These are phyloP conservation scores for Gossypium turneri DNA, from an alignment of 345 rosid species.

Conservation along the genomic window DNA sequence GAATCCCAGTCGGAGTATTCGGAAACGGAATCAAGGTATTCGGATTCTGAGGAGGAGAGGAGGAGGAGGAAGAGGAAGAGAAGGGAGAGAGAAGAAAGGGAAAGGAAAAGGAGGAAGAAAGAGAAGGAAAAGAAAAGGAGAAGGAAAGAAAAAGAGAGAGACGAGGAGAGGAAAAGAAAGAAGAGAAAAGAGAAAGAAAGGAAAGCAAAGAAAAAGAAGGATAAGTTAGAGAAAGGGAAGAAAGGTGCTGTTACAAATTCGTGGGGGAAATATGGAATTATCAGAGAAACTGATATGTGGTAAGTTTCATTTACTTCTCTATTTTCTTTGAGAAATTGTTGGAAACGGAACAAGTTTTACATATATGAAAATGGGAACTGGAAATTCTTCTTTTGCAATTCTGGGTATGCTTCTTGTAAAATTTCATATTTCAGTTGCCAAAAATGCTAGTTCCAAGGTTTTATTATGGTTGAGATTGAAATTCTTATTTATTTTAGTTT, in stretches of 20 bases:
- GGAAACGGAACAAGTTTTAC: neutral
- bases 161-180: slow-evolving; percentile 15
- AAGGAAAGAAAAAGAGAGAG: slow-evolving; percentile 18
- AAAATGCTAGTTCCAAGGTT: neutral
- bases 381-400: neutral
- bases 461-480: neutral
- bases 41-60: slow-evolving; percentile 4
- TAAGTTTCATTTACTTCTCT: slow-evolving; percentile 18
- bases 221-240: slow-evolving; percentile 51
- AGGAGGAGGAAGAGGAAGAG: slow-evolving; percentile 23
- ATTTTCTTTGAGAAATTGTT: neutral
- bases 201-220: slow-evolving; percentile 43
- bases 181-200: slow-evolving; percentile 27
- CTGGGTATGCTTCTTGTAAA: neutral
- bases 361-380: neutral
- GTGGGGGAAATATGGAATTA: slow-evolving; percentile 92
- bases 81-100: slow-evolving; percentile 10
- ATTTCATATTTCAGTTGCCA: neutral
- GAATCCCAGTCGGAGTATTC: slow-evolving; percentile 2
- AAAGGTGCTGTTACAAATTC: slow-evolving; percentile 83
- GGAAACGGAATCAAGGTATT: slow-evolving; percentile 2
- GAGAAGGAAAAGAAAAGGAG: slow-evolving; percentile 19
- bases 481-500: too few relatives aligned
- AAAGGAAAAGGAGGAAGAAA: slow-evolving; percentile 7
- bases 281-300: slow-evolving; percentile 98